Evolutionary conservation across 164 flowering plant species (phyloP).

Genomic region (Chimonanthus praecox): DNA sequence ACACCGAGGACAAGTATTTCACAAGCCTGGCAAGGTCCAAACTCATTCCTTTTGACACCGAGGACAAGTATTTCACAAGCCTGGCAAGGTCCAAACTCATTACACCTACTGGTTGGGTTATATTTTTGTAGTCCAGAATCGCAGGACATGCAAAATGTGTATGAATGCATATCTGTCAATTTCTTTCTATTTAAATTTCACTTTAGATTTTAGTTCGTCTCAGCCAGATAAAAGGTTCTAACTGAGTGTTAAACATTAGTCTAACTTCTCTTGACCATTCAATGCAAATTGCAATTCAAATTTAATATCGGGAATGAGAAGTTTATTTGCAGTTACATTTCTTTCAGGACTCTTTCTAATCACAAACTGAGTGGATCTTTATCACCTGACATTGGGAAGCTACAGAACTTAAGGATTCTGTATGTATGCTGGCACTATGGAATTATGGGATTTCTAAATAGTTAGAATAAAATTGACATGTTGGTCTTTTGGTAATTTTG

Average conservation of each 20-base stretch:
- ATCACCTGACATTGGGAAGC: conserved; percentile 92
- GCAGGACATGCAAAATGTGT: too few relatives aligned
- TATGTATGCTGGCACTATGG: conserved; percentile 30
- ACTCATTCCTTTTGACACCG: too few relatives aligned
- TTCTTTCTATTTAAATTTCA: background rate
- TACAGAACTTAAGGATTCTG: conserved; percentile 63
- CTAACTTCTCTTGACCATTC: background rate
- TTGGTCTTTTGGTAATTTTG: conserved; percentile 11
- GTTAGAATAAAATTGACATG: background rate
- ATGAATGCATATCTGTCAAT: background rate
- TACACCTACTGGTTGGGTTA: too few relatives aligned
- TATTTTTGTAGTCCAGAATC: too few relatives aligned
- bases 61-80: too few relatives aligned
- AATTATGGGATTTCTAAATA: conserved; percentile 3
- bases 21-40: too few relatives aligned
- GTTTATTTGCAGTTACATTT: background rate
- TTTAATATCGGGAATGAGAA: background rate
- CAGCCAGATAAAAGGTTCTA: background rate
- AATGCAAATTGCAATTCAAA: background rate
- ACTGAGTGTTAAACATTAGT: background rate
- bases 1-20: too few relatives aligned
- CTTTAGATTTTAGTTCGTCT: background rate
- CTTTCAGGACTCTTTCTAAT: conserved; percentile 60
- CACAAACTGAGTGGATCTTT: conserved; percentile 78
- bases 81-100: too few relatives aligned